phyloP scores from a whole-genome alignment of 176 grass and related monocot species.

The Aegilops tauschii region DNA sequence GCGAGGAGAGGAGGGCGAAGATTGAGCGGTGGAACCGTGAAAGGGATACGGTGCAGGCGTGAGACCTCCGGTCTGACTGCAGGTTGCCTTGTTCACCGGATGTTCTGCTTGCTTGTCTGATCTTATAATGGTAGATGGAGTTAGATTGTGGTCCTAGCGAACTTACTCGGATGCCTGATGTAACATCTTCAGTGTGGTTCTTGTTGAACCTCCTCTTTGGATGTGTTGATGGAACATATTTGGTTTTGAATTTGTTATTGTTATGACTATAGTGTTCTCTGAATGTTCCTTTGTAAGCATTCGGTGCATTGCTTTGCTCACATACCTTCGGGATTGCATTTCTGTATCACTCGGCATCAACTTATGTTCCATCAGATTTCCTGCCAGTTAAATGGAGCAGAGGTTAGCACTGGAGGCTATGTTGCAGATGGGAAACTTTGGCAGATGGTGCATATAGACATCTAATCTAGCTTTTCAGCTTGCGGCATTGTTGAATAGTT shows the following conservation, averaged over 20 bases:
- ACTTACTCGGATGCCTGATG: neutral
- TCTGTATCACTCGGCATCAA: neutral
- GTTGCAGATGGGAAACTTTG: neutral
- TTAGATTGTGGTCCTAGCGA: neutral
- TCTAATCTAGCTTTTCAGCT: no score
- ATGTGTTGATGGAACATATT: neutral
- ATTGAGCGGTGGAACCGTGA: conserved; percentile 85
- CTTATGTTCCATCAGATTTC: neutral
- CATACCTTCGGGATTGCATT: neutral
- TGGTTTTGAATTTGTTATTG: neutral
- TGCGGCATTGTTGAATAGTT: no score
- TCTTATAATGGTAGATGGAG: neutral
- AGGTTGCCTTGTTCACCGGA: neutral
- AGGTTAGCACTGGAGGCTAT: neutral
- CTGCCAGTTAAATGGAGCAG: neutral
- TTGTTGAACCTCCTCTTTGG: neutral
- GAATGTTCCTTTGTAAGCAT: neutral
- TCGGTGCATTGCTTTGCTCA: no score
- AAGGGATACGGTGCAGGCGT: conserved; percentile 45
- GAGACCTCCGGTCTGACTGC: neutral
- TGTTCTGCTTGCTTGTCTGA: neutral
- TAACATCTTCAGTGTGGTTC: neutral
- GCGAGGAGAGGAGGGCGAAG: conserved; percentile 70
- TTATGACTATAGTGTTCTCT: neutral
- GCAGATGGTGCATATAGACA: neutral